Conservation (phyloP, 169 alveolate genomes). For the Eimeria acervulina region DNA sequence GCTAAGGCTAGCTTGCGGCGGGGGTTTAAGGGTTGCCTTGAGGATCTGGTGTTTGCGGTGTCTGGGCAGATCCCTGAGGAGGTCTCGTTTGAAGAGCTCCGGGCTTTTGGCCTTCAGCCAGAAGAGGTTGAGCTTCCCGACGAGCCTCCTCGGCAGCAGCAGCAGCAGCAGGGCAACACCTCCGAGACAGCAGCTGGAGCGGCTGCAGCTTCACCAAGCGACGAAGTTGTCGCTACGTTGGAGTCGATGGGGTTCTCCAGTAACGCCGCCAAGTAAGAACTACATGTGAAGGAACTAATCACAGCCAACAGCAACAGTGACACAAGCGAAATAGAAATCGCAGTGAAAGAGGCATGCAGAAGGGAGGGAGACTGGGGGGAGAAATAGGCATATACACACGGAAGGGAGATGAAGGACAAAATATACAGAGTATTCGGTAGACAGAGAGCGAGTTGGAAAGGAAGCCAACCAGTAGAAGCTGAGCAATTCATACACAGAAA, state of each 20-base stretch:
- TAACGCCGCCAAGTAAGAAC: slow-evolving; percentile 78
- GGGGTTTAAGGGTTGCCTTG: neutral
- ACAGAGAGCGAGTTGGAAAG: neutral
- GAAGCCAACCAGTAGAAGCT: neutral
- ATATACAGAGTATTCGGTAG: neutral
- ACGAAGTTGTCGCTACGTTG: slow-evolving; percentile 58
- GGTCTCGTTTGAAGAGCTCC: slow-evolving; percentile 68
- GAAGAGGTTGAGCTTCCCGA: slow-evolving; percentile 83
- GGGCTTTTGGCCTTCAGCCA: slow-evolving; percentile 80
- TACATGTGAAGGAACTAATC: neutral
- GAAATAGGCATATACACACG: neutral
- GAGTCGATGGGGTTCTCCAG: slow-evolving; percentile 80
- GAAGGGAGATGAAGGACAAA: neutral
- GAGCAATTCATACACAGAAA: neutral
- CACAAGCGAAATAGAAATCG: neutral
- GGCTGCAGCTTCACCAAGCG: neutral
- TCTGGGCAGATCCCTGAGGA: slow-evolving; percentile 81
- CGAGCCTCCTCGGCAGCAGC: slow-evolving; percentile 22
- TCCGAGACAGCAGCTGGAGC: slow-evolving; percentile 6
- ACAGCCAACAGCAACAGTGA: neutral
- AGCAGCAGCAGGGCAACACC: slow-evolving; percentile 3
- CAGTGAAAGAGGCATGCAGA: neutral
- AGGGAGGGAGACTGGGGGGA: neutral
- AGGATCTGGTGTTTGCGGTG: neutral
- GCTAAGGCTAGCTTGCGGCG: too few species aligned